Evolutionary conservation across 1,284 basidiomycete genomes (phyloP), one percentile per base, ranked within the genome.

Genomic region (Ceratorhiza oryzae-sativae): DNA sequence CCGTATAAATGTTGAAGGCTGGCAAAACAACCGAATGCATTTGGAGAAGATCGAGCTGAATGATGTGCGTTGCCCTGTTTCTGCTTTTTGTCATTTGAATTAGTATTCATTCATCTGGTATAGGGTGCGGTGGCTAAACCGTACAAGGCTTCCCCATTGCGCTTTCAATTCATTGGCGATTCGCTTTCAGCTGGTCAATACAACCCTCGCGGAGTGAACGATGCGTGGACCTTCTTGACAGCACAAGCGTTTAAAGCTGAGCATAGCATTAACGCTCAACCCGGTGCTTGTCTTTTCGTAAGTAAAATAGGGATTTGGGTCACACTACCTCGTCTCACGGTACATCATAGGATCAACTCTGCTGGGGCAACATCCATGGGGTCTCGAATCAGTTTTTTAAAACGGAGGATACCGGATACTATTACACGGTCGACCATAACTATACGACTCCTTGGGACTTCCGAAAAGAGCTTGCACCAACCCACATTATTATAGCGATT

Each of bases 371-470:
- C 76, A 80, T 82, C 27, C 86, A 86, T 72, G 86, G 86, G 0
- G 79, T 86, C 20, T 85, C 83, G 2, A 86, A 79, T 76, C 81
- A 86, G 77, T 71, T 46, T 30, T 53, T 61, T 15, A 71, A 87
- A 84, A 87, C 86, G 0, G 86, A 87, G 76, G 86, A 88, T 74
- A 85, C 83, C 0, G 86, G 86, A 0, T 88, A 82, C 74, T 85
- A 80, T 74, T 84, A 84, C 75, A 84, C 84, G 1, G 79, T 81
- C 2, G 84, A 86, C 74, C 86, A 88, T 77, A 87, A 87, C 76
- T 87, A 80, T 77, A 88, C 86, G 0, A 88, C 86, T 0, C 83
- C 85, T 0, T 88, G 86, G 86, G 76, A 87, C 73, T 87, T 88
- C 74, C 63, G 75, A 6, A 79, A 81, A 2, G 86, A 88, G 74